Percentiles rank a stretch among this genome's conserved stretches.
Conservation (phyloP, 345 rosid genomes). For the Nasturtium officinale region DNA sequence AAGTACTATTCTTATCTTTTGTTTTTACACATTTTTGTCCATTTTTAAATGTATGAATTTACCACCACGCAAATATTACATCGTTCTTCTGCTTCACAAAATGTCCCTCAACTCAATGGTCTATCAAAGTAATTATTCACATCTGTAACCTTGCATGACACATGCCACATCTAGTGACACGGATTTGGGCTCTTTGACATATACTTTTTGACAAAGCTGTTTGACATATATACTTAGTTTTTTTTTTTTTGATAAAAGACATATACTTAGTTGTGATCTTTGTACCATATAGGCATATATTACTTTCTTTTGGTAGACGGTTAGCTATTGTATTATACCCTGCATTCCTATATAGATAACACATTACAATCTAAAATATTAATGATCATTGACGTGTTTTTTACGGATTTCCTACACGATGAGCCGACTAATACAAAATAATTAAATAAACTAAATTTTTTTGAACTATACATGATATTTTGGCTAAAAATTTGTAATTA, state of each 20-base stretch:
- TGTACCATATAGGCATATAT: not conserved
- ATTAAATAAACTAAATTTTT: not conserved
- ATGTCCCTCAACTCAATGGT: constrained; percentile 2
- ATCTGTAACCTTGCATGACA: constrained; percentile 4
- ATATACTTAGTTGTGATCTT: not conserved
- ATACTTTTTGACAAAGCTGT: not conserved
- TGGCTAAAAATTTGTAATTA: not conserved
- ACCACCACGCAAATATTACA: constrained; percentile 2
- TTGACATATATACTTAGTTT: not conserved
- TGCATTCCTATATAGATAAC: not conserved
- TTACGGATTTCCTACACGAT: not conserved
- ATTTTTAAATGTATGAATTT: constrained; percentile 16
- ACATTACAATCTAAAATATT: not conserved
- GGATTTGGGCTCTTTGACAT: not conserved
- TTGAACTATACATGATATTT: not conserved
- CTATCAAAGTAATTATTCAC: constrained; percentile 17
- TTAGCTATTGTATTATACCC: not conserved
- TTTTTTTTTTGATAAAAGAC: not conserved
- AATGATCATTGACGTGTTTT: not conserved
- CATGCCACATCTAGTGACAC: not conserved
- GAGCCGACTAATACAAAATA: not conserved
- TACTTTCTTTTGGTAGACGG: not conserved
- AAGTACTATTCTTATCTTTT: not conserved
- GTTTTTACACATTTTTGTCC: constrained; percentile 22
- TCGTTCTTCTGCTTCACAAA: constrained; percentile 16